A percentile compares a stretch with the other conserved stretches of the same genome.
These are phyloP conservation scores for Galerina sulciceps DNA, from an alignment of 768 basidiomycete genomes.

Conservation along the genomic window DNA sequence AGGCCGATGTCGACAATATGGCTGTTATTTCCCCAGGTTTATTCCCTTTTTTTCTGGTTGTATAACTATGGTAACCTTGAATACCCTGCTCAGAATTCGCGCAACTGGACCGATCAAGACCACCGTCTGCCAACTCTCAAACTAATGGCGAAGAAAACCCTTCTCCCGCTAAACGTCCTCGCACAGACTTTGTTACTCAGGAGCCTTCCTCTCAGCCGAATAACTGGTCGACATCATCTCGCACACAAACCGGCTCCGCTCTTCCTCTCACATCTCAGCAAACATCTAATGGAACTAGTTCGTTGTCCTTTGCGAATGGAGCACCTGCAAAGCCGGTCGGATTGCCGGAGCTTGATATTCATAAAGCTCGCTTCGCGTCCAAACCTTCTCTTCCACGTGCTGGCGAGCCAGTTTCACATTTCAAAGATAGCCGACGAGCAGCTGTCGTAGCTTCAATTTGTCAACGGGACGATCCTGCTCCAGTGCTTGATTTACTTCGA, in stretches of 20 bases:
- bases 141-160: constrained; percentile 64
- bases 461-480: constrained; percentile 67
- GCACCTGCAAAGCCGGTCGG: constrained; percentile 35
- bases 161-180: constrained; percentile 73
- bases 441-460: constrained; percentile 70
- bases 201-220: constrained; percentile 30
- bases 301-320: constrained; percentile 45
- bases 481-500: constrained; percentile 67
- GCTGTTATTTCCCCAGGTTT: constrained; percentile 24
- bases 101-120: constrained; percentile 51
- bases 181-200: constrained; percentile 51
- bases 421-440: constrained; percentile 59
- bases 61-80: background rate
- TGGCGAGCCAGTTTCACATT: constrained; percentile 56
- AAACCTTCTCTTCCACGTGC: constrained; percentile 59
- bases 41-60: background rate
- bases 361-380: constrained; percentile 66
- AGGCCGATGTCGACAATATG: constrained; percentile 59
- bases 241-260: constrained; percentile 26
- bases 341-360: constrained; percentile 45
- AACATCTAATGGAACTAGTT: constrained; percentile 47
- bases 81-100: constrained; percentile 40
- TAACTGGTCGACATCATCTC: constrained; percentile 39
- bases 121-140: constrained; percentile 53
- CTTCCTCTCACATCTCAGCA: constrained; percentile 34